Evolutionary conservation across 1,139 yeast species (phyloP).

Genomic region (Yamadazyma diddensiae): DNA sequence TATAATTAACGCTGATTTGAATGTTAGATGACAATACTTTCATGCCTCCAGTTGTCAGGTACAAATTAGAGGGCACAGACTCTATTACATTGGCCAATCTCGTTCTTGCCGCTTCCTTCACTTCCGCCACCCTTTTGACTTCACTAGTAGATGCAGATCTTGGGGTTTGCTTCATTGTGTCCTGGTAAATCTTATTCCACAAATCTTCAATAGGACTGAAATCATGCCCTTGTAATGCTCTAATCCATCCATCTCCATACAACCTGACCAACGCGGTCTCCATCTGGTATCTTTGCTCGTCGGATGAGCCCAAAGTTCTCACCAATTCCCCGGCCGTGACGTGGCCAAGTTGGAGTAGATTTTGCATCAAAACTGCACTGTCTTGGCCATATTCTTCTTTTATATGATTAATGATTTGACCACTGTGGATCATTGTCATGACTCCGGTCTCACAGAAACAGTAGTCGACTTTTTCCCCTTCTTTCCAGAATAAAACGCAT

Average conservation of each 20-base stretch:
- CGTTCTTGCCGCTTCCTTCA: conserved; percentile 56
- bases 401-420: conserved; percentile 64
- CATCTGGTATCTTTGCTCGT: conserved; percentile 22
- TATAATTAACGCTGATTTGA: conserved; percentile 61
- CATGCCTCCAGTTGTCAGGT: conserved; percentile 29
- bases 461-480: conserved; percentile 48
- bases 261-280: conserved; percentile 43
- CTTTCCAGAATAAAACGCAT: conserved; percentile 56
- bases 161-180: conserved; percentile 49
- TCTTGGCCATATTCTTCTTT: conserved; percentile 39
- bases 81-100: conserved; percentile 39
- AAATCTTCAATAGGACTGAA: conserved; percentile 51
- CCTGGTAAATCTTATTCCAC: conserved; percentile 54
- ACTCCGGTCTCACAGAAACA: conserved; percentile 64
- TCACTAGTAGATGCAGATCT: conserved; percentile 53
- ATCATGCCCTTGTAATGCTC: conserved; percentile 35
- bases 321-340: conserved; percentile 61
- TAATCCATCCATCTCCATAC: conserved; percentile 58
- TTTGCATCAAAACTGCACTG: conserved; percentile 71
- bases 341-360: conserved; percentile 62
- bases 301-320: conserved; percentile 33
- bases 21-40: conserved; percentile 46
- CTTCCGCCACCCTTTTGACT: conserved; percentile 61
- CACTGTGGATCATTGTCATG: conserved; percentile 65
- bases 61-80: conserved; percentile 29